These are phyloP conservation scores for Ophidiomyces ophidiicola DNA, from an alignment of 2,329 filamentous ascomycete genomes.

Conservation along the genomic window DNA sequence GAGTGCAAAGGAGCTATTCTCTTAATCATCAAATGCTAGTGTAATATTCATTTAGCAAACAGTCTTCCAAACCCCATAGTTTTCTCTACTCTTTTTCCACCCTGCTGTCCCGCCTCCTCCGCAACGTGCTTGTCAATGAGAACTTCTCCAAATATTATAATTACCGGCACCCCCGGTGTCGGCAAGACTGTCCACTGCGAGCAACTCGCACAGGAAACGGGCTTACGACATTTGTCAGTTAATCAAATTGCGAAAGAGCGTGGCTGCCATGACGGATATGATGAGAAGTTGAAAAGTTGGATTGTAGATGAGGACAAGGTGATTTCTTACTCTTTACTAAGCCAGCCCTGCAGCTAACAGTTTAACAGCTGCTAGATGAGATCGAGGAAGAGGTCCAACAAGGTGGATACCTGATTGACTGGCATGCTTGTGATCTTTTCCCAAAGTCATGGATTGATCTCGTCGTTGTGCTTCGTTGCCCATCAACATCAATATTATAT, in stretches of 20 bases:
- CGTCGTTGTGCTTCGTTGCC: constrained; percentile 72
- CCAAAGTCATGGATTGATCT: constrained; percentile 89
- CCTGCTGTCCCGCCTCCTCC: too few species aligned
- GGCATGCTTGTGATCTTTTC: constrained; percentile 95
- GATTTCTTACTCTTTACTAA: constrained; percentile 17
- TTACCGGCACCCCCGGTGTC: constrained; percentile 90
- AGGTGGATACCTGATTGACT: constrained; percentile 86
- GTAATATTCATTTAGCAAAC: too few species aligned
- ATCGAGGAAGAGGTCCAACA: constrained; percentile 68
- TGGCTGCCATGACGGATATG: constrained; percentile 75
- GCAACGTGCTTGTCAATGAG: too few species aligned
- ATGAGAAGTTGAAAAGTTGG: constrained; percentile 74
- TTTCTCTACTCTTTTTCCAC: too few species aligned
- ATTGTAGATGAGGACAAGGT: constrained; percentile 97
- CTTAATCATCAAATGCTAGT: too few species aligned
- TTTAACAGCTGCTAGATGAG: constrained; percentile 57
- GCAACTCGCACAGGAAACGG: constrained; percentile 60
- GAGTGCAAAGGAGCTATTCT: too few species aligned
- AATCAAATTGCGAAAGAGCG: constrained; percentile 87
- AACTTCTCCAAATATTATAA: constrained; percentile 66
- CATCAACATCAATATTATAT: constrained; percentile 67
- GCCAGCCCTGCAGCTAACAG: background rate
- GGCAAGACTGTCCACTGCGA: constrained; percentile 93
- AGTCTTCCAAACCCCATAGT: too few species aligned
- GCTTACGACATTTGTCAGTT: constrained; percentile 70